These are phyloP conservation scores for Chamaenerion angustifolium DNA, from an alignment of 345 rosid species.

Conservation along the genomic window DNA sequence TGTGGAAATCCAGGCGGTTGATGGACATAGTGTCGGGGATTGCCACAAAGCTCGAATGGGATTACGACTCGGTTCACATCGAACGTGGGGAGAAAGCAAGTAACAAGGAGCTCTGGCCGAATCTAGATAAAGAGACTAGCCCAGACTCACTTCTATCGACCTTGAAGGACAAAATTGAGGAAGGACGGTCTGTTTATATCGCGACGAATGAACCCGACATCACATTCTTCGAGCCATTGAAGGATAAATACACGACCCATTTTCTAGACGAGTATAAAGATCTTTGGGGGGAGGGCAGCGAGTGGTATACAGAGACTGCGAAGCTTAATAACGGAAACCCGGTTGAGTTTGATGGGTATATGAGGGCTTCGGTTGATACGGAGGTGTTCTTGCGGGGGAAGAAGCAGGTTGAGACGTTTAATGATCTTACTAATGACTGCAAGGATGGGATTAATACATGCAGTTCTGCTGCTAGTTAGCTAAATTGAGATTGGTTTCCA, in stretches of 20 bases:
- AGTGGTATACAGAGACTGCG: conserved; percentile 84
- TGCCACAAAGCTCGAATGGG: conserved; percentile 74
- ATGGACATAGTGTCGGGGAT: conserved; percentile 75
- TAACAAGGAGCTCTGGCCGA: conserved; percentile 78
- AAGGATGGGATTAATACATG: conserved; percentile 84
- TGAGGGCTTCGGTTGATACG: conserved; percentile 78
- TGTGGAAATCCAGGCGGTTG: conserved; percentile 87
- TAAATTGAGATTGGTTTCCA: background rate
- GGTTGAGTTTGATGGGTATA: conserved; percentile 86
- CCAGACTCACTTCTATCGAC: conserved; percentile 51
- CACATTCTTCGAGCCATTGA: conserved; percentile 64
- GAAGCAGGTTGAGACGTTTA: conserved; percentile 87
- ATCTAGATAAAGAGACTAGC: conserved; percentile 65
- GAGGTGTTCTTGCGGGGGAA: conserved; percentile 93
- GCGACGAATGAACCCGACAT: conserved; percentile 69
- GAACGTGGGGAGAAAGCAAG: conserved; percentile 78
- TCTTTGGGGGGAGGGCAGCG: conserved; percentile 74
- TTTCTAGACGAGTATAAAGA: conserved; percentile 73
- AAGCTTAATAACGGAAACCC: conserved; percentile 71
- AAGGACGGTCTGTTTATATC: conserved; percentile 64
- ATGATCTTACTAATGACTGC: conserved; percentile 81
- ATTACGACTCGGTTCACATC: conserved; percentile 71
- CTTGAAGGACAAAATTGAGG: conserved; percentile 55
- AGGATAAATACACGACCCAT: conserved; percentile 72
- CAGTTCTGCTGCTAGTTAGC: conserved; percentile 46